phyloP scores from a whole-genome alignment of 1,139 yeast genomes.

The Spencermartinsiella ligniputridi region DNA sequence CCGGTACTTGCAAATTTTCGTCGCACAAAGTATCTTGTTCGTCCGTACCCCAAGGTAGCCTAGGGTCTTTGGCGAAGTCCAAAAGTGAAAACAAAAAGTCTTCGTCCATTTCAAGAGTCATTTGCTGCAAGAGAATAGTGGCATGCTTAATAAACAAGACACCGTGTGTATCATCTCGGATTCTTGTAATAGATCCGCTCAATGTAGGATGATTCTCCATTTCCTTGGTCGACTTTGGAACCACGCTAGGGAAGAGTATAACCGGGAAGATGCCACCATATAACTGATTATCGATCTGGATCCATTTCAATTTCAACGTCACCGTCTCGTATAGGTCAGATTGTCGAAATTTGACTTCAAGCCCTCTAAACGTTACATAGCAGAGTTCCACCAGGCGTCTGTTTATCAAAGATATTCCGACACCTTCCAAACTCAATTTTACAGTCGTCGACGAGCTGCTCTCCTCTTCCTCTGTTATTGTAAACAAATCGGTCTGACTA shows the following conservation, averaged over 20 bases:
- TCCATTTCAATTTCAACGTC: constrained; percentile 83
- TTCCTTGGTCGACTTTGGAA: constrained; percentile 81
- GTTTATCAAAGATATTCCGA: constrained; percentile 83
- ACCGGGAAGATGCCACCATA: constrained; percentile 89
- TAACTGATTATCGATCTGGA: constrained; percentile 88
- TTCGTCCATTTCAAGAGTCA: constrained; percentile 90
- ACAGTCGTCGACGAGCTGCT: constrained; percentile 42
- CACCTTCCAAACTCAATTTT: constrained; percentile 70
- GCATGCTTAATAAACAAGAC: constrained; percentile 88
- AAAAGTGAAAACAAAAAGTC: constrained; percentile 80
- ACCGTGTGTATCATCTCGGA: constrained; percentile 88
- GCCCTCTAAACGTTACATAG: constrained; percentile 73
- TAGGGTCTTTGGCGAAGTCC: constrained; percentile 65
- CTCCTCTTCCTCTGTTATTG: constrained; percentile 58
- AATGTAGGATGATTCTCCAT: constrained; percentile 87
- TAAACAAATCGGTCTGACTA: constrained; percentile 46
- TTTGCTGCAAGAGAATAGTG: constrained; percentile 79
- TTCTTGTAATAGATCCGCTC: constrained; percentile 76
- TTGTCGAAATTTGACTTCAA: constrained; percentile 76
- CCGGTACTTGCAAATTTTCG: constrained; percentile 59
- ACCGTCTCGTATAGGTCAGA: constrained; percentile 80
- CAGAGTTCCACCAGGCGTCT: constrained; percentile 69
- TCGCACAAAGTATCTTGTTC: constrained; percentile 49
- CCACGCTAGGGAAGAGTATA: constrained; percentile 82
- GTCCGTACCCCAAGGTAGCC: constrained; percentile 32